Base-by-base conservation (phyloP, 192 early-diverging fungal species). In the Cetraspora pellucida region DNA sequence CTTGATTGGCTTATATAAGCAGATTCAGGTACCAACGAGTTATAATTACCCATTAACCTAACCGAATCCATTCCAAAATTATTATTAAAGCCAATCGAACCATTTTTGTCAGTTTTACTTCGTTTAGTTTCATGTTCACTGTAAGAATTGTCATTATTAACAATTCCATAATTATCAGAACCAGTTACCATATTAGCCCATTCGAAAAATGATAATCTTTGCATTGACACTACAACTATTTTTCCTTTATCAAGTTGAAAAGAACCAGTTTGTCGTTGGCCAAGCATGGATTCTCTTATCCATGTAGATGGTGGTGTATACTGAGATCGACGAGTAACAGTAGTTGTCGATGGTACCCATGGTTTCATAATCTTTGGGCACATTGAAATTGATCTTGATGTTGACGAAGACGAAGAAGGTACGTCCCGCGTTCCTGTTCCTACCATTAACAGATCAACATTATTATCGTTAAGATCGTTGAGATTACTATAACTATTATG, bases 101-200 rank as follows among this genome's bases (percentile, higher is more conserved):
- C 17, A 52, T 52, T 52, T 13, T 1, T 52, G 11, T 52, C 31
- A 65, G 13, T 5, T 9, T 28, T 44, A 37, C n/a, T 65, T n/a
- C 11, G 27, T 17, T 13, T 31, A 28, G 13, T 37, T 43, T 16
- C 19, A 65, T 43, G 28, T 43, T 37, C 17, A n/a, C 5, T 43
- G 43, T 9, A 43, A 44, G 17, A 37, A 37, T 43, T 65, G 7
- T 5, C 0, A 65, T 31, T 37, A 21, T 44, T 65, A 65, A 19
- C 16, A 63, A 16, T 4, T 28, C 6, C 43, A 65, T 11, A 23
- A 68, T 68, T 27, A 27, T 68, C 50, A 52, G 11, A 8, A 68
- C 65, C 65, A 47, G 65, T 47, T 21, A 68, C 45, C 45, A 68
- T 68, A 49, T 68, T 68, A 47, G 65, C 65, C 65, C 65, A 68